Evolutionary conservation across 106 monocot genomes (phyloP).

Genomic region (Hemerocallis citrina): DNA sequence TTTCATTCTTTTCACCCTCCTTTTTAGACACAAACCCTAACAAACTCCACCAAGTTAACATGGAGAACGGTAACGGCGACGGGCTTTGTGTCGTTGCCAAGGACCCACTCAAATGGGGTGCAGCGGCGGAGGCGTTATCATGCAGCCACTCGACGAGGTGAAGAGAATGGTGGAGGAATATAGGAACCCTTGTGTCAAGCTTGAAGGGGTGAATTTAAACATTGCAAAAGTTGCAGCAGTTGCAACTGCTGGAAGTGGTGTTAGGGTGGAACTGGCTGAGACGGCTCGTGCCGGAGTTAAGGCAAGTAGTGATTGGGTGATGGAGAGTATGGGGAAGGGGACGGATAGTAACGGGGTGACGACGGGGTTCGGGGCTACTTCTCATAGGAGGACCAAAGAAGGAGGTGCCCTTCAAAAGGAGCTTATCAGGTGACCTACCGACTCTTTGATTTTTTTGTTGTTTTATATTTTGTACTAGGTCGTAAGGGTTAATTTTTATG

Average conservation of each 20-base stretch:
- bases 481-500: no score
- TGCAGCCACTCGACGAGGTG: constrained; percentile 20
- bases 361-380: constrained; percentile 71
- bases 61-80: background rate
- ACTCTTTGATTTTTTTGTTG: no score
- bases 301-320: constrained; percentile 58
- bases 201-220: constrained; percentile 46
- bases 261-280: constrained; percentile 23
- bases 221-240: constrained; percentile 53
- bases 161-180: constrained; percentile 12
- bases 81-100: background rate
- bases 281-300: constrained; percentile 23
- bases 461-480: no score
- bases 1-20: background rate
- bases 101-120: constrained; percentile 13
- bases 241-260: constrained; percentile 6
- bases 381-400: constrained; percentile 56
- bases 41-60: background rate
- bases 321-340: constrained; percentile 42
- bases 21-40: background rate
- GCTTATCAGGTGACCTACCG: constrained; percentile 52
- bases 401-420: constrained; percentile 64
- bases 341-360: constrained; percentile 74
- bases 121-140: constrained; percentile 7
- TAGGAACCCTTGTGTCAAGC: constrained; percentile 2